Conservation (phyloP, 768 basidiomycete species). For the Pleurotus tuber-regium region DNA sequence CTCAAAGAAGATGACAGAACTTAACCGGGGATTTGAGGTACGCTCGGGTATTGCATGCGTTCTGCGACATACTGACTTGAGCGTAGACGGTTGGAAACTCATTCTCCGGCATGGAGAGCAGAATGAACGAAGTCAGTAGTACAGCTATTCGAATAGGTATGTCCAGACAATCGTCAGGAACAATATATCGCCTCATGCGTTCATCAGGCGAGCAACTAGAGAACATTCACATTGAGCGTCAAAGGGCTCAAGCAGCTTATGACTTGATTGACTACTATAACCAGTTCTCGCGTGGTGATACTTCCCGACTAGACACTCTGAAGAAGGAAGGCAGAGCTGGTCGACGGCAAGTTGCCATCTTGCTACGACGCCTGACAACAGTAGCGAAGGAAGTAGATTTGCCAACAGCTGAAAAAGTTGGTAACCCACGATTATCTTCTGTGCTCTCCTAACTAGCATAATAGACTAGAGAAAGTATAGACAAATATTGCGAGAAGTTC, state of each 20-base stretch:
- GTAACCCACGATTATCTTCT: background rate
- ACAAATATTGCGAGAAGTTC: slow-evolving; percentile 97
- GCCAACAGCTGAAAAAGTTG: slow-evolving; percentile 75
- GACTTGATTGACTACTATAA: slow-evolving; percentile 94
- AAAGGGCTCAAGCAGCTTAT: slow-evolving; percentile 91
- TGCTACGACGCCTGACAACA: slow-evolving; percentile 79
- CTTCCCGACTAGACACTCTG: slow-evolving; percentile 66
- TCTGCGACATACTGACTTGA: slow-evolving; percentile 6
- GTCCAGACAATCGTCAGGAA: slow-evolving; percentile 22
- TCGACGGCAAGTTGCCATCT: slow-evolving; percentile 81
- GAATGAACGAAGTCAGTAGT: slow-evolving; percentile 90
- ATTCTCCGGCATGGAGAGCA: slow-evolving; percentile 85
- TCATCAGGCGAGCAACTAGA: slow-evolving; percentile 97
- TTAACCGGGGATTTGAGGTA: slow-evolving; percentile 94
- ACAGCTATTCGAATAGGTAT: slow-evolving; percentile 92
- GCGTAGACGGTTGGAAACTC: slow-evolving; percentile 81
- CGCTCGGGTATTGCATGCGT: slow-evolving; percentile 18
- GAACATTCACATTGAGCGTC: slow-evolving; percentile 87
- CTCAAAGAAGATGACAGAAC: slow-evolving; percentile 88
- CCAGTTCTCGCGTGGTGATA: slow-evolving; percentile 84
- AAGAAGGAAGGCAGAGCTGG: slow-evolving; percentile 90
- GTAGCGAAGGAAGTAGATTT: slow-evolving; percentile 94
- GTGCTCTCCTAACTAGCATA: background rate
- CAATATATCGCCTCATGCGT: too few species aligned
- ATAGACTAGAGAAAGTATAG: slow-evolving; percentile 88